Conservation (phyloP, 2,329 filamentous ascomycete species). For the Simplicillium sp. region DNA sequence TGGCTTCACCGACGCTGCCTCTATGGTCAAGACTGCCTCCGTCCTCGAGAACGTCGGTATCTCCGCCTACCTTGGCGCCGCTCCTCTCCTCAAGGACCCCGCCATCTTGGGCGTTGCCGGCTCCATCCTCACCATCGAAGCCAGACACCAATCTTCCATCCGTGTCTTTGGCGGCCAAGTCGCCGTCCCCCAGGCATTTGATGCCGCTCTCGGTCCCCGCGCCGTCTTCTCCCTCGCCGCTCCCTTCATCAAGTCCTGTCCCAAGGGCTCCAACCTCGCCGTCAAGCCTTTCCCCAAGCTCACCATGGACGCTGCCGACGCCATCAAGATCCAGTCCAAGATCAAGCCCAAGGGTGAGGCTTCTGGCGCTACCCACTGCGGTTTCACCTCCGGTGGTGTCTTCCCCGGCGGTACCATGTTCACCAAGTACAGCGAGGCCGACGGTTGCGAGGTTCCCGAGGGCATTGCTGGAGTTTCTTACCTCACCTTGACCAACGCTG, state of each 20-base stretch:
- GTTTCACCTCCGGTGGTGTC: conserved; percentile 54
- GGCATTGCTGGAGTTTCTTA: conserved; percentile 56
- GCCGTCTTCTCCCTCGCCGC: conserved; percentile 56
- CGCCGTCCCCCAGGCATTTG: conserved; percentile 51
- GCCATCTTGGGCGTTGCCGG: conserved; percentile 50
- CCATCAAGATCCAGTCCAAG: conserved; percentile 28
- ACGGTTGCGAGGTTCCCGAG: conserved; percentile 51
- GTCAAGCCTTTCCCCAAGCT: conserved; percentile 51
- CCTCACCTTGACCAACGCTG: conserved; percentile 51
- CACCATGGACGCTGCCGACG: conserved; percentile 10
- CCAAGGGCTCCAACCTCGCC: conserved; percentile 43
- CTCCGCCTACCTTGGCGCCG: conserved; percentile 54
- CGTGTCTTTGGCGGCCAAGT: conserved; percentile 35
- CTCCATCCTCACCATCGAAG: conserved; percentile 54
- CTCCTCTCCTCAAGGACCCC: conserved; percentile 47
- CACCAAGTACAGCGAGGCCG: conserved; percentile 38
- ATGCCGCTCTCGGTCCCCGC: conserved; percentile 47
- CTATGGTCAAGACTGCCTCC: conserved; percentile 44
- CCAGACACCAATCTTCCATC: conserved; percentile 53
- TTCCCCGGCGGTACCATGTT: conserved; percentile 51
- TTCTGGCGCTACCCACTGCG: conserved; percentile 49
- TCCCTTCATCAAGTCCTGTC: conserved; percentile 50
- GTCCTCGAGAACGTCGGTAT: conserved; percentile 59
- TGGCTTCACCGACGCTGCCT: conserved; percentile 42
- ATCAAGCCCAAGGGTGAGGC: conserved; percentile 41